These are phyloP conservation scores for Lactarius hatsudake DNA, from an alignment of 768 basidiomycete genomes.

Conservation along the genomic window DNA sequence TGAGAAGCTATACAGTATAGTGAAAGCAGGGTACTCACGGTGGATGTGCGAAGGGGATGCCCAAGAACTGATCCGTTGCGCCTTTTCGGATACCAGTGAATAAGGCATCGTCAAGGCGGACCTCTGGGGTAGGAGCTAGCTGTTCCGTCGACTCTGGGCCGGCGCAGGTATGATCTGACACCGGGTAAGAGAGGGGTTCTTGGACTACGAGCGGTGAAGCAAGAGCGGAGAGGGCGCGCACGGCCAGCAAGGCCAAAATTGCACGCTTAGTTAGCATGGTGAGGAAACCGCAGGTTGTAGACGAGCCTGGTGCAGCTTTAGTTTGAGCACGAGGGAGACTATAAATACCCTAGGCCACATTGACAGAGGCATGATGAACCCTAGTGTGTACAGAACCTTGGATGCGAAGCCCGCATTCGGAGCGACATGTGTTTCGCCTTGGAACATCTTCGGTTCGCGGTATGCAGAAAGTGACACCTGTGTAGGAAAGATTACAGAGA, in stretches of 20 bases:
- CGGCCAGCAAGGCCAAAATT: constrained; percentile 10
- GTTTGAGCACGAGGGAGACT: background rate
- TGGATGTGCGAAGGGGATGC: constrained; percentile 42
- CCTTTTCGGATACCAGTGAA: constrained; percentile 33
- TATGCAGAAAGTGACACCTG: background rate
- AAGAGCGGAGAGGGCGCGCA: constrained; percentile 10
- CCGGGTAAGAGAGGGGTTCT: background rate
- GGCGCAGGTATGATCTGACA: background rate
- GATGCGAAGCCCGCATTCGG: background rate
- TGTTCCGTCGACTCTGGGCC: background rate
- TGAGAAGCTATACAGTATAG: too few relatives aligned
- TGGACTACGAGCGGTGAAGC: constrained; percentile 14
- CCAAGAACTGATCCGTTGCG: constrained; percentile 35
- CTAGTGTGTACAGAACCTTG: background rate
- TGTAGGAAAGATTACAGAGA: background rate
- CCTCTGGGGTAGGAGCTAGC: constrained; percentile 7
- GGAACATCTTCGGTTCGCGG: background rate
- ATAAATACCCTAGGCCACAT: background rate
- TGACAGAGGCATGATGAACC: background rate
- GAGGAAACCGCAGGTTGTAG: background rate
- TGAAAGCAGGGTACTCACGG: constrained; percentile 33
- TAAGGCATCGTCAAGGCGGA: constrained; percentile 33
- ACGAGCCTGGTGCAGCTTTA: background rate
- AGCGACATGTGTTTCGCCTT: too few relatives aligned
- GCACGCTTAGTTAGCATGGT: constrained; percentile 9